phyloP scores from a whole-genome alignment of 148 eudicot genomes.

The Rhododendron vialii region DNA sequence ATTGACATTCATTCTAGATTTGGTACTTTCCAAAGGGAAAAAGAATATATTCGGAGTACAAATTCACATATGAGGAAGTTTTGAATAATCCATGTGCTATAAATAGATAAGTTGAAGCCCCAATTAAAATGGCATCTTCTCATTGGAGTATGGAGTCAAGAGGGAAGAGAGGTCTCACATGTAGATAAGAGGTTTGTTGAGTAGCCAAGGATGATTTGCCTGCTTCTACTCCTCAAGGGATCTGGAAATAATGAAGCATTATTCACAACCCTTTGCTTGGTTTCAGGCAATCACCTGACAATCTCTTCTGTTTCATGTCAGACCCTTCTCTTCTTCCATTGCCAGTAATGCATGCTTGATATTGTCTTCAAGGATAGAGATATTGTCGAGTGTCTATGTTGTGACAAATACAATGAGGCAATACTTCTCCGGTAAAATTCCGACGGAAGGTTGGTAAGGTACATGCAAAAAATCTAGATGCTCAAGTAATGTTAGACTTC shows the following conservation, averaged over 20 bases:
- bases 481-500: not conserved
- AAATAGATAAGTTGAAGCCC: not conserved
- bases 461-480: not conserved
- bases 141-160: not conserved
- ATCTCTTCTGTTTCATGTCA: not conserved
- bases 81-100: not conserved
- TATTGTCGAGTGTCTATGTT: not conserved
- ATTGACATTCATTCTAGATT: not conserved
- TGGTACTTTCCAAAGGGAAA: not conserved
- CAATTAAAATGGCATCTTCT: not conserved
- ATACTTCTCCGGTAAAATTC: not conserved
- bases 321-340: not conserved
- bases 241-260: not conserved
- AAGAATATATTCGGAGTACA: not conserved
- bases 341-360: not conserved
- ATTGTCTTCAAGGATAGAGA: not conserved
- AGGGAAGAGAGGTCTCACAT: not conserved
- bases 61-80: not conserved
- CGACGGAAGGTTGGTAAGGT: not conserved
- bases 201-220: not conserved
- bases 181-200: not conserved
- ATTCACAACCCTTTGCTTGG: not conserved
- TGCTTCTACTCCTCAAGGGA: not conserved
- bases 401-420: not conserved
- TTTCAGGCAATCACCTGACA: conserved; percentile 1